phyloP scores from a whole-genome alignment of 192 early-diverging fungal species.

The Helicostylum pulchrum region DNA sequence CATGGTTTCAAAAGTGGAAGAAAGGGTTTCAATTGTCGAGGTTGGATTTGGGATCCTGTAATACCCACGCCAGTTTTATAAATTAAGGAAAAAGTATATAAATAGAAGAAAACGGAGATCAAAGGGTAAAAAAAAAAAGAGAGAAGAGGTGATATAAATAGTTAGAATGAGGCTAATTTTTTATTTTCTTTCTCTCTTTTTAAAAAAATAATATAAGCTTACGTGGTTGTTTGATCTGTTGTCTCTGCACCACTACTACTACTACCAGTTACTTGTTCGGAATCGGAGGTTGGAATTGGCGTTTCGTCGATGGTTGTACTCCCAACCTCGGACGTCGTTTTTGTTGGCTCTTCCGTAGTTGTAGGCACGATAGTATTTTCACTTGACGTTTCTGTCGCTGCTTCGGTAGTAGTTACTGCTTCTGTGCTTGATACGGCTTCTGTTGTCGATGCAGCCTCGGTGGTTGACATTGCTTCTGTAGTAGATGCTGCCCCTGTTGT shows the following conservation, averaged over 20 bases:
- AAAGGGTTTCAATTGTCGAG: background rate
- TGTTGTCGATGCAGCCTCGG: background rate
- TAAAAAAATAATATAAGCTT: background rate
- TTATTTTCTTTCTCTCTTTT: no score
- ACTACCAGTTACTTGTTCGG: background rate
- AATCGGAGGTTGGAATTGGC: background rate
- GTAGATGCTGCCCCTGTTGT: background rate
- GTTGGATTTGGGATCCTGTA: no score
- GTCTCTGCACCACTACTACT: no score
- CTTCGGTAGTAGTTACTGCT: background rate
- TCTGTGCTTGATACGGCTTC: background rate
- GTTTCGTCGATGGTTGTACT: background rate
- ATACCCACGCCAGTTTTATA: no score
- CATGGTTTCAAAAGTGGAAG: constrained; percentile 15
- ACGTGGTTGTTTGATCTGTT: background rate
- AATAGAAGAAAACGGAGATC: constrained; percentile 7
- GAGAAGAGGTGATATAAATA: background rate
- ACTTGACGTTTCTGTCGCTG: background rate
- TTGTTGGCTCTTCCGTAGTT: background rate
- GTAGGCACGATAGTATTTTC: background rate
- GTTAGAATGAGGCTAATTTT: no score
- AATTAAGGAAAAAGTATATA: no score
- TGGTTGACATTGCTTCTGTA: background rate
- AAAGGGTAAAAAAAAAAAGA: constrained; percentile 2
- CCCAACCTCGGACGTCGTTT: background rate